phyloP scores from a whole-genome alignment of 2,329 filamentous ascomycete species.

The Phyllosticta citriasiana region DNA sequence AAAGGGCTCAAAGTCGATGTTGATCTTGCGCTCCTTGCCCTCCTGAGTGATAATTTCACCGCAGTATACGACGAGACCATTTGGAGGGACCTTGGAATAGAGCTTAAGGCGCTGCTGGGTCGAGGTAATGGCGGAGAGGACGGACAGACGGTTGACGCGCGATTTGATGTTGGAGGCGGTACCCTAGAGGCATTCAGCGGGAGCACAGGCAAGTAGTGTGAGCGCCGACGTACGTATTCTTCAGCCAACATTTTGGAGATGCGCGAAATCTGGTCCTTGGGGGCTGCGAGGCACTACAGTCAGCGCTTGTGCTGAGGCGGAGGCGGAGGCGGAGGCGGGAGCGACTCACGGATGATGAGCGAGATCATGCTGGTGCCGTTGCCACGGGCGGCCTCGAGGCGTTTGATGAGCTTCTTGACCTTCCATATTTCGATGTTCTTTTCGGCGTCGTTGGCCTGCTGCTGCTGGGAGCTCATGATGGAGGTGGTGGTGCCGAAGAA shows the following conservation, averaged over 20 bases:
- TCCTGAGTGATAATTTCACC: constrained; percentile 99
- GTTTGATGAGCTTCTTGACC: constrained; percentile 99
- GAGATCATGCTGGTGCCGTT: constrained; percentile 99
- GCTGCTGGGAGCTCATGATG: constrained; percentile 30
- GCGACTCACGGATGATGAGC: constrained; percentile 80
- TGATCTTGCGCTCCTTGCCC: constrained; percentile 98
- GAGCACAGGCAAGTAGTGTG: constrained; percentile 17
- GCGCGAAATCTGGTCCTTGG: constrained; percentile 95
- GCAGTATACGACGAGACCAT: constrained; percentile 96
- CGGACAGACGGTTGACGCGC: constrained; percentile 95
- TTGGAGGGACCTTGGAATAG: constrained; percentile 97
- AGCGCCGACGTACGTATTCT: constrained; percentile 69
- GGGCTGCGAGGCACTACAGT: constrained; percentile 46
- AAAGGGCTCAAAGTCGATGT: constrained; percentile 99
- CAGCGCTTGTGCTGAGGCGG: constrained; percentile 1
- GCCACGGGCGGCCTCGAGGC: constrained; percentile 89
- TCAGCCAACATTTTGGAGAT: constrained; percentile 99
- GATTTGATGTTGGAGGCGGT: constrained; percentile 99
- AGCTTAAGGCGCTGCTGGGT: constrained; percentile 98
- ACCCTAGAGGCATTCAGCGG: constrained; percentile 46
- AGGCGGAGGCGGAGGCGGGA: background rate
- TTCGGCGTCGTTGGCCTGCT: constrained; percentile 78
- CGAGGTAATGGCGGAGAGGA: constrained; percentile 95
- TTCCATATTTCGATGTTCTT: constrained; percentile 96
- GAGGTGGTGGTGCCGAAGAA: constrained; percentile 3